Conservation (phyloP, 2,329 filamentous ascomycete species). For the Neopestalotiopsis rosae region DNA sequence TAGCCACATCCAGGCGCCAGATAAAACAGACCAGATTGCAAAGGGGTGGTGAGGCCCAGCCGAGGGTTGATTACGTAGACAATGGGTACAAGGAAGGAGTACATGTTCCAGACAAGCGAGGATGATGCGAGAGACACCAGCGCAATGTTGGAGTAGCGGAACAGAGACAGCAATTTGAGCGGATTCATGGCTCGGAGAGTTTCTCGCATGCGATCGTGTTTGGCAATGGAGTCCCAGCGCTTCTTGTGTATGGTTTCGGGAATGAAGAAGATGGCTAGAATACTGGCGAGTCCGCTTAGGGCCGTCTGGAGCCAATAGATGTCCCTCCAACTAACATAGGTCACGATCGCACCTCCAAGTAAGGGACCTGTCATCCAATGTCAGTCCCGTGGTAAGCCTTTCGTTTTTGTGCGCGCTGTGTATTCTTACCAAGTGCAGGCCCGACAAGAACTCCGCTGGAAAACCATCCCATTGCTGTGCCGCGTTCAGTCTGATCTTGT, state of each 20-base stretch:
- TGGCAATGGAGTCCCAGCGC: conserved; percentile 47
- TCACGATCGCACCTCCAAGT: conserved; percentile 37
- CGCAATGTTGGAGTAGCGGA: conserved; percentile 25
- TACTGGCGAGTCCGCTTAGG: conserved; percentile 33
- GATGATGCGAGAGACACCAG: conserved; percentile 54
- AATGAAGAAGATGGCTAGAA: conserved; percentile 33
- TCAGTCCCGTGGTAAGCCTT: background rate
- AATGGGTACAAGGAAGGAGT: conserved; percentile 68
- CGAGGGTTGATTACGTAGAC: conserved; percentile 78
- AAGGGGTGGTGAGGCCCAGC: conserved; percentile 69
- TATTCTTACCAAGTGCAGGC: conserved; percentile 4
- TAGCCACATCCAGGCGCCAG: conserved; percentile 76
- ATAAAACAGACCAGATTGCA: conserved; percentile 77
- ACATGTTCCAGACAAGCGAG: conserved; percentile 55
- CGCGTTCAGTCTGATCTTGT: conserved; percentile 3
- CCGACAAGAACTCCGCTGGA: conserved; percentile 60
- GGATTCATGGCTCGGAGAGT: conserved; percentile 40
- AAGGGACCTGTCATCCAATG: conserved; percentile 52
- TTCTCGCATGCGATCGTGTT: conserved; percentile 40
- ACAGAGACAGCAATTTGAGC: conserved; percentile 30
- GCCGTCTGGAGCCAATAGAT: conserved; percentile 39
- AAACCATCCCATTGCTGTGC: conserved; percentile 8
- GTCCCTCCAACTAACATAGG: conserved; percentile 34
- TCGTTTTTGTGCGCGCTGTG: too few relatives aligned
- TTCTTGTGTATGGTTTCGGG: conserved; percentile 66